These are phyloP conservation scores for Gracilaria domingensis DNA, from an alignment of 23 red algal species.

Conservation along the genomic window DNA sequence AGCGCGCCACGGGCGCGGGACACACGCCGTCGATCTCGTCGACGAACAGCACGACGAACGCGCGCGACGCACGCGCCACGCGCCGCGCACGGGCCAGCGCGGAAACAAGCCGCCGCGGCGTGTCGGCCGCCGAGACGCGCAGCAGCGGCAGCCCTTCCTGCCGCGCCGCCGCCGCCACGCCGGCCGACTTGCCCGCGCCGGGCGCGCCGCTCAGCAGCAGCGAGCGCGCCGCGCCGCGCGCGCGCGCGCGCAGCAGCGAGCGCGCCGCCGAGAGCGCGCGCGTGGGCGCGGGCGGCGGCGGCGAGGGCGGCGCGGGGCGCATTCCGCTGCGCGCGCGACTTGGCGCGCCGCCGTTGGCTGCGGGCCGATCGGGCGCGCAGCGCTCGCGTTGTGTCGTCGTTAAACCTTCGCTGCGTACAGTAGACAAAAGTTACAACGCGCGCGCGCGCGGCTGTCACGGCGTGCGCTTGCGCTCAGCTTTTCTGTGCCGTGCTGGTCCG, in stretches of 20 bases:
- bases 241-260: not conserved
- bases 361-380: not conserved
- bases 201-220: slow-evolving; percentile 80
- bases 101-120: not conserved
- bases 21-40: slow-evolving; percentile 92
- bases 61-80: not conserved
- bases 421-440: too few relatives aligned
- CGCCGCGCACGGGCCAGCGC: not conserved
- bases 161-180: slow-evolving; percentile 13
- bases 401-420: too few relatives aligned
- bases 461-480: too few relatives aligned
- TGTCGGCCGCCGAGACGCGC: not conserved
- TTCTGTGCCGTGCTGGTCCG: too few relatives aligned
- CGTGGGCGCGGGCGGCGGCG: not conserved
- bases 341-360: not conserved
- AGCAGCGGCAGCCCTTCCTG: not conserved
- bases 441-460: not conserved
- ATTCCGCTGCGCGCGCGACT: not conserved
- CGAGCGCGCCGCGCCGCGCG: slow-evolving; percentile 2
- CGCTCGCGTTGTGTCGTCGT: too few relatives aligned
- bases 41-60: slow-evolving; percentile 59
- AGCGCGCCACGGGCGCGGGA: not conserved
- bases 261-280: not conserved
- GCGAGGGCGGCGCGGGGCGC: not conserved
- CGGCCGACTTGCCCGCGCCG: slow-evolving; percentile 85